Base-by-base conservation (phyloP, 768 basidiomycete genomes). In the Suillus variegatus region DNA sequence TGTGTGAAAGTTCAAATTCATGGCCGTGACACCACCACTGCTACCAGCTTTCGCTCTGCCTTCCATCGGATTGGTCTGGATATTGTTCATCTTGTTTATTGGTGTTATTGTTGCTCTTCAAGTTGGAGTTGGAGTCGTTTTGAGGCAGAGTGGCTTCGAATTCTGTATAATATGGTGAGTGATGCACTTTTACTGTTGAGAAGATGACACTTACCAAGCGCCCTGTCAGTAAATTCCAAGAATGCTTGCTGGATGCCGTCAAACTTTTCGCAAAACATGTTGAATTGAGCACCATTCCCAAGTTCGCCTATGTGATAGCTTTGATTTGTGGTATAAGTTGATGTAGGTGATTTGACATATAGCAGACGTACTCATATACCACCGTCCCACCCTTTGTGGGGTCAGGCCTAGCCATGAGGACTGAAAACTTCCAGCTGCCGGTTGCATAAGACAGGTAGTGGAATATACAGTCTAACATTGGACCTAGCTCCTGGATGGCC, bases 231-330 rank as follows among this genome's bases (percentile, higher is more conserved):
- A 12, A 56, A 56, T 18, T 56, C 55, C 18, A 56, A 12, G 32
- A 56, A 56, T 6, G 12, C 55, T 9, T 25, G n/a, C 28, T 56
- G 55, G 55, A 56, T 12, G 12, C 8, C 32, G 12, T 40, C 3
- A 5, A 57, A 57, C 12, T 57, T n/a, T 5, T 18, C 32, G 6
- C 38, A 57, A 40, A 32, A 57, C 12, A 2, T 40, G 6, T 32
- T 32, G 13, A 57, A 57, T 10, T 57, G 32, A 40, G 9, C 12
- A 9, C 28, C 55, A 57, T 32, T 40, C 0, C 14, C 12, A 3
- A 40, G 32, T 22, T 57, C 55, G 12, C 55, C 55, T 9, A 57
- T 57, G 55, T 57, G 55, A 13, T 57, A 32, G 14, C 55, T 57
- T 40, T 4, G 13, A 57, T 28, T 28, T 28, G 28, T 18, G 18